phyloP scores from a whole-genome alignment of 352 stramenopile species.

The Pythium folliculosum region DNA sequence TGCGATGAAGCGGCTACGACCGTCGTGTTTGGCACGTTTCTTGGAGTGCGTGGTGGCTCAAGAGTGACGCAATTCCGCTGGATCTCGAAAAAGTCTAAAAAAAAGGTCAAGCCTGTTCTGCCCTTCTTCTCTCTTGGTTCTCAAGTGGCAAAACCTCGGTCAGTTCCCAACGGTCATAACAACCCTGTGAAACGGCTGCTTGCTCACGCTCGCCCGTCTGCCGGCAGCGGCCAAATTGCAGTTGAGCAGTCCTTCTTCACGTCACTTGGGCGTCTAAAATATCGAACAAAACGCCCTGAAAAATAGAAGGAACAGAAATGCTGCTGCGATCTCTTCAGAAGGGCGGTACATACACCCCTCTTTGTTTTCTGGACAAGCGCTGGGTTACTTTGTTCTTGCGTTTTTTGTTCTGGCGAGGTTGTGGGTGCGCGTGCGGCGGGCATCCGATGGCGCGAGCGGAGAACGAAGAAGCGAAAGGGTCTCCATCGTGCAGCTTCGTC shows the following conservation, averaged over 20 bases:
- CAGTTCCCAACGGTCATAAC: neutral
- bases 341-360: neutral
- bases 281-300: neutral
- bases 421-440: no score
- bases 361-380: neutral
- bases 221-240: neutral
- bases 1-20: neutral
- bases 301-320: neutral
- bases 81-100: no score
- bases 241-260: neutral
- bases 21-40: neutral
- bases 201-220: neutral
- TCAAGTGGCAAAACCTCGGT: neutral
- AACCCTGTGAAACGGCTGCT: neutral
- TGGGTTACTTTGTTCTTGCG: neutral
- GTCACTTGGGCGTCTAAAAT: neutral
- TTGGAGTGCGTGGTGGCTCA: neutral
- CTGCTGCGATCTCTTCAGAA: neutral
- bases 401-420: no score
- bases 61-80: neutral
- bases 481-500: neutral
- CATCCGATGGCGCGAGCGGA: neutral
- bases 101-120: neutral
- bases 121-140: neutral
- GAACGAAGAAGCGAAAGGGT: conserved; percentile 2